These are phyloP conservation scores for Naegleria lovaniensis DNA, from an alignment of 208 protist species.

Conservation along the genomic window DNA sequence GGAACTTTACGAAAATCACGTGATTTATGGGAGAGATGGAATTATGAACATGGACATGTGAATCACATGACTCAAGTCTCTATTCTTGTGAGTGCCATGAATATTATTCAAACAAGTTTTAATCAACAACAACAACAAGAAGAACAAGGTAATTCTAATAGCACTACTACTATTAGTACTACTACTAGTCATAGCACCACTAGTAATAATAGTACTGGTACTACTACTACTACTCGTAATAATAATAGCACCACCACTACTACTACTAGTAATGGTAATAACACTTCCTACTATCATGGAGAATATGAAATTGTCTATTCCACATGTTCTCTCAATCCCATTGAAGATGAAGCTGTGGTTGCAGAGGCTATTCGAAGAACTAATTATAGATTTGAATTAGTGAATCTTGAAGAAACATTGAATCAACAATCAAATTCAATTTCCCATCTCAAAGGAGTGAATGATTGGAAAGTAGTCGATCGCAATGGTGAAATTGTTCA, in stretches of 20 bases:
- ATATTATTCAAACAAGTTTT: constrained; percentile 37
- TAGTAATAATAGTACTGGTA: too few relatives aligned
- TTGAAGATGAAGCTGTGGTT: constrained; percentile 92
- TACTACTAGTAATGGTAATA: not conserved
- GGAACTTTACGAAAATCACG: constrained; percentile 89
- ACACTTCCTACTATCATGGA: too few relatives aligned
- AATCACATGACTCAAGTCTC: constrained; percentile 69
- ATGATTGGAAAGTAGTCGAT: constrained; percentile 64
- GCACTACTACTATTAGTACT: not conserved
- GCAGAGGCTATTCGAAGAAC: constrained; percentile 66
- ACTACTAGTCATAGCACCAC: not conserved
- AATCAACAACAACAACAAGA: not conserved
- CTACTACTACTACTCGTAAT: not conserved
- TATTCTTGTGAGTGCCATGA: constrained; percentile 22
- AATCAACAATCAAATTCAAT: constrained; percentile 46
- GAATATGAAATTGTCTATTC: constrained; percentile 81
- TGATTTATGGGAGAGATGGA: constrained; percentile 82
- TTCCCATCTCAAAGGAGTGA: constrained; percentile 58
- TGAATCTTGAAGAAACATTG: constrained; percentile 68
- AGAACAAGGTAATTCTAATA: not conserved
- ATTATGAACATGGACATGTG: constrained; percentile 56
- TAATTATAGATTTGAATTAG: constrained; percentile 66
- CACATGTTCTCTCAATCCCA: constrained; percentile 90
- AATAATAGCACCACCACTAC: not conserved
- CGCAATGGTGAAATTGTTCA: not conserved